Percentiles rank a stretch among this genome's conserved stretches.
Evolutionary conservation across 2,329 filamentous ascomycete species (phyloP).

Genomic region (Colletotrichum sp.): DNA sequence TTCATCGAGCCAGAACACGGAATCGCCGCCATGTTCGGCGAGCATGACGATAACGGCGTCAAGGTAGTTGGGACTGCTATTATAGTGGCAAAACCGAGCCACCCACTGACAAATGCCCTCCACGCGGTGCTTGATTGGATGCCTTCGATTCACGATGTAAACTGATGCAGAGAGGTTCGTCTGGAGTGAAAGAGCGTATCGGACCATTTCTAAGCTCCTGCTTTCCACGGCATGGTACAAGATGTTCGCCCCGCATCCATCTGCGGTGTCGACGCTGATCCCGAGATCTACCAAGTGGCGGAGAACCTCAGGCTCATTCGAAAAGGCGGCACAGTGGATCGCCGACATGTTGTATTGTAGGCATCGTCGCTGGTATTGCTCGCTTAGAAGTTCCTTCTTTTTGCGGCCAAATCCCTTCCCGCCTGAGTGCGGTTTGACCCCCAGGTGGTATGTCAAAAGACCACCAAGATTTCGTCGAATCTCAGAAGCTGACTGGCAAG

Average conservation of each 20-base stretch:
- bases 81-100: not conserved
- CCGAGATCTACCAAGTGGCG: not conserved
- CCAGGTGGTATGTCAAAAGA: fast-evolving
- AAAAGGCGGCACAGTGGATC: not conserved
- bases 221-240: not conserved
- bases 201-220: not conserved
- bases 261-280: not conserved
- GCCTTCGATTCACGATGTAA: fast-evolving
- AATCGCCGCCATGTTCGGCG: not conserved
- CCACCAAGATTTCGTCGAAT: not conserved
- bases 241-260: not conserved
- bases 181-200: not conserved
- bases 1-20: not conserved
- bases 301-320: not conserved
- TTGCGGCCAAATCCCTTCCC: fast-evolving
- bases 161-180: not conserved
- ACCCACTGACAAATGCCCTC: not conserved
- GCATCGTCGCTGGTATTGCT: not conserved
- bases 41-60: not conserved
- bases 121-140: not conserved
- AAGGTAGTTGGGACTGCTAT: not conserved
- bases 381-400: not conserved
- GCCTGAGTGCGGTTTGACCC: fast-evolving
- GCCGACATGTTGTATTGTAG: not conserved
- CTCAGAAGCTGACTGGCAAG: not conserved